Conservation (phyloP, 306 rosid species). For the Prunus mongolica region DNA sequence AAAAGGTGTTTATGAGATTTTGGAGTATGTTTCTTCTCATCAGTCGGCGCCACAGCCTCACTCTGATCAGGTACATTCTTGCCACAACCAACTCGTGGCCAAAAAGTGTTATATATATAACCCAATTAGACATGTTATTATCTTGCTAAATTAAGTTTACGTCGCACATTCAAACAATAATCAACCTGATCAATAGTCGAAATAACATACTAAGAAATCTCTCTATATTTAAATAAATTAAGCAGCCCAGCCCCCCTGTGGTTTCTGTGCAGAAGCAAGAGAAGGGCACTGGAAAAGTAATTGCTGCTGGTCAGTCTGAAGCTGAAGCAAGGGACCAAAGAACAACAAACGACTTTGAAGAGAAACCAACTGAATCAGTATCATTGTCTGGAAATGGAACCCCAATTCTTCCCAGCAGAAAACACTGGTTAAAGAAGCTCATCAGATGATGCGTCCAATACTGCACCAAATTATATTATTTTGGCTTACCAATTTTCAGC, state of each 20-base stretch:
- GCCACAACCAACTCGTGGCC: background rate
- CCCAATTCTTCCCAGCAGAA: background rate
- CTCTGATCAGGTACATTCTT: background rate
- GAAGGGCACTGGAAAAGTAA: background rate
- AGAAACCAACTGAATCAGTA: background rate
- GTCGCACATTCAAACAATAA: no score
- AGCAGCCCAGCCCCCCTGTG: background rate
- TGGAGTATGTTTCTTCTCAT: slow-evolving; percentile 21
- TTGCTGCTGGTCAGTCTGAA: background rate
- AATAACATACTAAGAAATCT: no score
- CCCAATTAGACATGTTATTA: no score
- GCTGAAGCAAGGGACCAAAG: background rate
- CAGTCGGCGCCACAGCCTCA: background rate
- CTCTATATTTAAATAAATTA: no score
- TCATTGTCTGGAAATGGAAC: background rate
- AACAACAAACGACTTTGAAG: background rate
- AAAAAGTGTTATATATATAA: no score
- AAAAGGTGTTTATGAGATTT: slow-evolving; percentile 13
- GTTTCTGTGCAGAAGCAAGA: background rate
- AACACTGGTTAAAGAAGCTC: background rate
- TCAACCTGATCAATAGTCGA: no score
- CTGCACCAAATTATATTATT: no score
- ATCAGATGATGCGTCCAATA: no score
- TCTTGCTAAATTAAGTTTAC: no score
- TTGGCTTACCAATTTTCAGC: background rate